Evolutionary conservation across 2,329 filamentous ascomycete genomes (phyloP), one percentile per base, ranked within the genome.

Genomic region (Aspergillus floridensis): DNA sequence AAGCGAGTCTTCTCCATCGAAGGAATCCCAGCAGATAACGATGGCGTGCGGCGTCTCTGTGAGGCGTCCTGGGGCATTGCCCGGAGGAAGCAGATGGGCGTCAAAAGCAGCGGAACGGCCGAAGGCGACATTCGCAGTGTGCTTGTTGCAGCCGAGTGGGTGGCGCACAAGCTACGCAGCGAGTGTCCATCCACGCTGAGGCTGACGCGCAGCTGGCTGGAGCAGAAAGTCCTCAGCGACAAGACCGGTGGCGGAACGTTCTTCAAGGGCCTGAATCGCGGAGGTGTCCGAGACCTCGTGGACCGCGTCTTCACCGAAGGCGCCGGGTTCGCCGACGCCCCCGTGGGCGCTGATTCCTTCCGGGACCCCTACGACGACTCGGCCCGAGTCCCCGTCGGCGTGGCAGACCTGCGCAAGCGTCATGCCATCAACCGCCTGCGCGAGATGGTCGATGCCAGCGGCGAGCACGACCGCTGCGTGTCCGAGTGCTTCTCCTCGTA

Each of bases 1-100:
- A 93, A 93, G 72, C 79, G 81, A 1, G 88, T 99, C 0, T 97
- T 99, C 65, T 87, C 91, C 60, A 93, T 89, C 66, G 95, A 99
- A 77, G 90, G 90, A 1, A 91, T 99, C 16, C 84, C 88, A 0
- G 95, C 90, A 65, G 95, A 99, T 68, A 88, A 87, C 60, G 95
- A 98, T 69, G 95, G 92, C 1, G 91, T 95, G 4, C 85, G 95
- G 64, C 89, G 81, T 49, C 78, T 88, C 4, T 88, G 86, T 62
- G 86, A 88, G 75, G 84, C 84, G 38, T 82, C 84, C 8, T 88
- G 86, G 86, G 86, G 86, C n/a, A 77, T 88, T 58, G 82, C 79
- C 59, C 83, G 79, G 59, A 81, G 81, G 59, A 86, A 83, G 68
- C 83, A 87, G 66, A 70, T 72, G 35, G 70, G 66, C 21, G 78